Conservation (phyloP, 805 yeast species). For the Diddensiella transvaalensis region DNA sequence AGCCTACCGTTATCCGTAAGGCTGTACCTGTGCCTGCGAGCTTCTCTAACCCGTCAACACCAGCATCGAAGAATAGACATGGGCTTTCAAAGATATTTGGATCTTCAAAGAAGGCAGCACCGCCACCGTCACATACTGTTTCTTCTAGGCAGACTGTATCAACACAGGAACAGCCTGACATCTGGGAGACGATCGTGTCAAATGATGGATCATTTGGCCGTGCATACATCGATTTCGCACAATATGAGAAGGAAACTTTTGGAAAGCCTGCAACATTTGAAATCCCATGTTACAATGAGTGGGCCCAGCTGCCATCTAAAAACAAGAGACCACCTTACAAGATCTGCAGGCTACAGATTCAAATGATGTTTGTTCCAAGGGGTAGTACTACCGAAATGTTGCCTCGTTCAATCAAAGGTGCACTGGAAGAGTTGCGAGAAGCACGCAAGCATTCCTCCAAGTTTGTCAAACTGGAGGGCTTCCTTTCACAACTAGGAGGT, state of each 20-base stretch:
- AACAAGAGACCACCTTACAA: constrained; percentile 27
- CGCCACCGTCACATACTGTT: constrained; percentile 5
- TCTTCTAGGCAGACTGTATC: too few species aligned
- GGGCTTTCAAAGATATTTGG: constrained; percentile 18
- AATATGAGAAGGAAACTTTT: constrained; percentile 52
- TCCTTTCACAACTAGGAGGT: constrained; percentile 85
- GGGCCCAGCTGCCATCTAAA: constrained; percentile 47
- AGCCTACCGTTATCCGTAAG: constrained; percentile 9
- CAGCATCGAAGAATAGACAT: constrained; percentile 14
- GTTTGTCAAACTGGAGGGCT: constrained; percentile 51
- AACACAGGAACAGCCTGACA: constrained; percentile 29
- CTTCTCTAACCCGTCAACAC: not conserved
- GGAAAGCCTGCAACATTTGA: constrained; percentile 52
- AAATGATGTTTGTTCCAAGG: constrained; percentile 59
- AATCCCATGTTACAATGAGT: constrained; percentile 72
- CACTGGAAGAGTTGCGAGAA: constrained; percentile 26
- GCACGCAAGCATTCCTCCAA: constrained; percentile 27
- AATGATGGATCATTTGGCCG: constrained; percentile 88
- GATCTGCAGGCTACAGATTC: constrained; percentile 53
- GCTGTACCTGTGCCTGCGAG: constrained; percentile 14
- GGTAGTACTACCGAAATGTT: constrained; percentile 36
- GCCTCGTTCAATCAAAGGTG: constrained; percentile 55
- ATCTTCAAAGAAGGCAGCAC: constrained; percentile 4
- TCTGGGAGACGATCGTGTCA: constrained; percentile 63
- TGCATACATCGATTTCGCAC: constrained; percentile 62